Evolutionary conservation across 768 basidiomycete genomes (phyloP).

Genomic region (Suillus discolor): DNA sequence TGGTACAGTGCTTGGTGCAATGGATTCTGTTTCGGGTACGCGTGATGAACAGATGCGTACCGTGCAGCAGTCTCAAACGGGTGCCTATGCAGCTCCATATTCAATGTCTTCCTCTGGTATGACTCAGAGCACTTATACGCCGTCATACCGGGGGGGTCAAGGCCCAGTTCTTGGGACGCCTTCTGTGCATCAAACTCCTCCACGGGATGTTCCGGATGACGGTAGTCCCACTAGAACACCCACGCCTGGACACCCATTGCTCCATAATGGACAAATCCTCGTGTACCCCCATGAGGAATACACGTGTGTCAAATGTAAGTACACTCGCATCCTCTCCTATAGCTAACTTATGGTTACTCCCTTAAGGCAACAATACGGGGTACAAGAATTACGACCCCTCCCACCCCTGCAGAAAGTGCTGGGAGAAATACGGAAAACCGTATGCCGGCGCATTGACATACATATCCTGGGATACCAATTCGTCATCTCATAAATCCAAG

Average conservation of each 20-base stretch:
- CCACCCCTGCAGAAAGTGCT: conserved; percentile 73
- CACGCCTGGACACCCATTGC: conserved; percentile 65
- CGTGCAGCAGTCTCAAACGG: conserved; percentile 18
- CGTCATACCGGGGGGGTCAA: conserved; percentile 14
- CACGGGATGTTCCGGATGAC: conserved; percentile 42
- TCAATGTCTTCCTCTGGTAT: conserved; percentile 2
- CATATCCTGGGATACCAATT: conserved; percentile 39
- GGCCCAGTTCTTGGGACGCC: not conserved
- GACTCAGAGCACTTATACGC: conserved; percentile 9
- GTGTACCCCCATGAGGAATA: conserved; percentile 65
- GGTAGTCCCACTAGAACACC: conserved; percentile 66
- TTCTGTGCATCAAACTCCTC: conserved; percentile 3
- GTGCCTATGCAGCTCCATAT: conserved; percentile 25
- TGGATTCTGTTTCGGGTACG: conserved; percentile 29
- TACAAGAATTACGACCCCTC: conserved; percentile 70
- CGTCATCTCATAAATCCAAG: conserved; percentile 22
- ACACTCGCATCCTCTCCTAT: not conserved
- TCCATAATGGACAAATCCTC: conserved; percentile 60
- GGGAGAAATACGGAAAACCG: conserved; percentile 65
- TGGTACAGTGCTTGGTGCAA: conserved; percentile 30
- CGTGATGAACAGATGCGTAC: conserved; percentile 21
- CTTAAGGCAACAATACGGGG: conserved; percentile 71
- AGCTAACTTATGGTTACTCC: not conserved
- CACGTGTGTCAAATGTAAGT: conserved; percentile 69
- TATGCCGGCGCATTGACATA: conserved; percentile 65